Evolutionary conservation across 2,329 filamentous ascomycete species (phyloP).

Genomic region (Dactylonectria estremocensis): DNA sequence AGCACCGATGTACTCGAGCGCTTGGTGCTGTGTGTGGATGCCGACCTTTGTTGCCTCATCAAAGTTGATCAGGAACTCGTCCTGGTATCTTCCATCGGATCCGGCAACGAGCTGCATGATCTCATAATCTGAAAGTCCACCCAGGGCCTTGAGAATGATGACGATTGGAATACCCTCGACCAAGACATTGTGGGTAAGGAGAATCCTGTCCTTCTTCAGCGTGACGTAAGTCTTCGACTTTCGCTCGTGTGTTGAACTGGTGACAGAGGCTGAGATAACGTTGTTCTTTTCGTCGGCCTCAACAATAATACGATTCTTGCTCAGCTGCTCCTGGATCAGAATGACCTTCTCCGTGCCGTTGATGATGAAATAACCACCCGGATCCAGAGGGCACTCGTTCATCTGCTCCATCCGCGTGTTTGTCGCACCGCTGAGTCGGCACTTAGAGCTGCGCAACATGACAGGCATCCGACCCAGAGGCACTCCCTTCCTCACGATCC

Average conservation of each 20-base stretch:
- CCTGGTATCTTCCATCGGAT: conserved; percentile 89
- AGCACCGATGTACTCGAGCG: conserved; percentile 90
- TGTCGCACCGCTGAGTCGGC: conserved; percentile 85
- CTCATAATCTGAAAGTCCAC: conserved; percentile 94
- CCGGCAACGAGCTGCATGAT: conserved; percentile 94
- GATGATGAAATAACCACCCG: conserved; percentile 98
- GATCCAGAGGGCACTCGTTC: conserved; percentile 96
- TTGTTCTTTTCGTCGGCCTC: conserved; percentile 94
- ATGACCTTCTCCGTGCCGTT: conserved; percentile 99
- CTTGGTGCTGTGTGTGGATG: conserved; percentile 94
- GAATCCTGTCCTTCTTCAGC: conserved; percentile 92
- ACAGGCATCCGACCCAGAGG: conserved; percentile 93
- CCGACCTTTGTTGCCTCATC: conserved; percentile 89
- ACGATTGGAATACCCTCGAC: conserved; percentile 96
- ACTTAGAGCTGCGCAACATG: conserved; percentile 97
- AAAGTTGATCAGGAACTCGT: conserved; percentile 95
- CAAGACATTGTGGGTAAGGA: conserved; percentile 92
- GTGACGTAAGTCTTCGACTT: conserved; percentile 98
- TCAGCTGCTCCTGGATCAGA: conserved; percentile 96
- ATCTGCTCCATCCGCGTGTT: conserved; percentile 91
- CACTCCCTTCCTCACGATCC: conserved; percentile 81
- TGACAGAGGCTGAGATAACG: conserved; percentile 95
- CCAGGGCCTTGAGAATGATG: conserved; percentile 92
- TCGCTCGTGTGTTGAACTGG: conserved; percentile 96
- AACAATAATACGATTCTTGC: conserved; percentile 99